Conservation (phyloP, 805 yeast genomes). For the Zygosaccharomyces lentus region DNA sequence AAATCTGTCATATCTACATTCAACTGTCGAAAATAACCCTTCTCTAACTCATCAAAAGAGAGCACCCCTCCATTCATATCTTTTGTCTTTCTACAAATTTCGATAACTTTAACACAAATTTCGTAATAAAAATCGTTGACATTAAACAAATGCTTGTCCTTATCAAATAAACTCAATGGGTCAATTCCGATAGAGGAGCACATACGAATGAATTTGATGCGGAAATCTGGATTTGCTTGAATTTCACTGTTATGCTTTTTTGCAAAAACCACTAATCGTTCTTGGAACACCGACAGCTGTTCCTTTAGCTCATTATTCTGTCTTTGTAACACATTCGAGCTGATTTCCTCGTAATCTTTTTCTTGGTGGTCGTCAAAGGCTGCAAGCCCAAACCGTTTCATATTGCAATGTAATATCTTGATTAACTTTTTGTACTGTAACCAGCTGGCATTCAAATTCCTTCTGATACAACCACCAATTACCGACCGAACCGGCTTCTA, state of each 20-base stretch:
- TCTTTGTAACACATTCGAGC: slow-evolving; percentile 34
- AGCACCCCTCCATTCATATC: slow-evolving; percentile 81
- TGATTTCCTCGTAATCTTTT: slow-evolving; percentile 16
- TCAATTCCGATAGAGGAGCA: slow-evolving; percentile 82
- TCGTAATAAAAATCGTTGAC: slow-evolving; percentile 57
- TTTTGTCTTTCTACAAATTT: slow-evolving; percentile 64
- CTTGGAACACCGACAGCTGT: slow-evolving; percentile 73
- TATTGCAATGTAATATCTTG: slow-evolving; percentile 10
- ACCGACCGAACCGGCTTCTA: too few relatives aligned
- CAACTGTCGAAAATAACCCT: slow-evolving; percentile 32
- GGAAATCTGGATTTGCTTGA: slow-evolving; percentile 55
- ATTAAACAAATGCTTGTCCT: slow-evolving; percentile 30
- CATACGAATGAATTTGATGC: slow-evolving; percentile 69
- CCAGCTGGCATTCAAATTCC: too few relatives aligned
- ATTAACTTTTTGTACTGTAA: neutral
- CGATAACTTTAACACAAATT: slow-evolving; percentile 69
- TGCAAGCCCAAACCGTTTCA: slow-evolving; percentile 46
- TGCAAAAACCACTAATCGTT: slow-evolving; percentile 72
- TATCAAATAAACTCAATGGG: slow-evolving; percentile 48
- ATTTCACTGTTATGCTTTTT: slow-evolving; percentile 66
- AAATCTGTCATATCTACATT: slow-evolving; percentile 48
- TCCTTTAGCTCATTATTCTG: slow-evolving; percentile 61
- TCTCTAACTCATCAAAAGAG: slow-evolving; percentile 49
- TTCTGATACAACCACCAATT: too few relatives aligned
- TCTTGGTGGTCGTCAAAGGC: slow-evolving; percentile 37